Evolutionary conservation across 2,329 filamentous ascomycete genomes (phyloP).

Genomic region (Trichophyton equinum): DNA sequence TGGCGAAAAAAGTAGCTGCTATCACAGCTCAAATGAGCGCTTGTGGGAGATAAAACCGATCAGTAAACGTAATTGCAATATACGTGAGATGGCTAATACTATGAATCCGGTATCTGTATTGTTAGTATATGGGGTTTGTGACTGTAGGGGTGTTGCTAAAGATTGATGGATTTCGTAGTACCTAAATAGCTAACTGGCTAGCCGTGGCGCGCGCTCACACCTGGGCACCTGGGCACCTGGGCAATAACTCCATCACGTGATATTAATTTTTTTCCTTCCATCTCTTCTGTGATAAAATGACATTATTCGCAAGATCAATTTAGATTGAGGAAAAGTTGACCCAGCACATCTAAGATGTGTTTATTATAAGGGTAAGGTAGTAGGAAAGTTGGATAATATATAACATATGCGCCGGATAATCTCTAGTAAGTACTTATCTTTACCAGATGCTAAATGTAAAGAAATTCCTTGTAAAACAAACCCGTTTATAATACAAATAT

Average conservation of each 20-base stretch:
- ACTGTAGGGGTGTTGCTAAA: background rate
- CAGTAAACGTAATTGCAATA: background rate
- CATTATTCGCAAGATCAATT: too few relatives aligned
- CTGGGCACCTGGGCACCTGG: too few relatives aligned
- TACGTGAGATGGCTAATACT: background rate
- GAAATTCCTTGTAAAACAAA: background rate
- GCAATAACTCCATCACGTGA: background rate
- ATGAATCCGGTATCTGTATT: too few relatives aligned
- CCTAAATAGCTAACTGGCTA: background rate
- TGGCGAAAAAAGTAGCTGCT: conserved; percentile 6
- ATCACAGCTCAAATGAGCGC: background rate
- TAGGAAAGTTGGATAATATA: background rate
- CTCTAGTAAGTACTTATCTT: background rate
- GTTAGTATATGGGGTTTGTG: background rate
- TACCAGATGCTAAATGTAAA: background rate
- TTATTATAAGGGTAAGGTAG: background rate
- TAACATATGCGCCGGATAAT: background rate
- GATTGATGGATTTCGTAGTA: background rate
- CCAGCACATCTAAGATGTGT: background rate
- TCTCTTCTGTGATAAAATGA: too few relatives aligned
- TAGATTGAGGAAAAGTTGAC: background rate
- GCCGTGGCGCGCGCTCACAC: background rate
- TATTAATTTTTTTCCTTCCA: background rate
- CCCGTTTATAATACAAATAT: conserved; percentile 5
- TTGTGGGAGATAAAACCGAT: background rate